Conservation (phyloP, 345 rosid genomes). For the Excoecaria cochinchinensis region DNA sequence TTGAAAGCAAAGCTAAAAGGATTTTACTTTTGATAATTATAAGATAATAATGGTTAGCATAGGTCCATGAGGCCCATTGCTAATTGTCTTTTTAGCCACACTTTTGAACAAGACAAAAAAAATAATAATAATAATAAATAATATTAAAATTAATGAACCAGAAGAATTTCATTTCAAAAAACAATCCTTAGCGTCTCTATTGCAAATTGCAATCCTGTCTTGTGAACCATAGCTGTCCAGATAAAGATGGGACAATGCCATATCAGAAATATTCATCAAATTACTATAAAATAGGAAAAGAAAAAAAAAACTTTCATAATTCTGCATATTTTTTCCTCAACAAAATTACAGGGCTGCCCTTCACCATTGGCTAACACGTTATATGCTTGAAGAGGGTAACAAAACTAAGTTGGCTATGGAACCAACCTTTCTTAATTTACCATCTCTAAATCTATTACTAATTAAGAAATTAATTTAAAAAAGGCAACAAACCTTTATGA, state of each 20-base stretch:
- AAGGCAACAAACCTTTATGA: constrained; percentile 5
- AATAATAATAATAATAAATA: neutral
- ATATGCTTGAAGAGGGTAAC: neutral
- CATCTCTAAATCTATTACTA: neutral
- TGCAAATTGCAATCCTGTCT: neutral
- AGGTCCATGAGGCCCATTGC: neutral
- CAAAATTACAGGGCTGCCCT: constrained; percentile 22
- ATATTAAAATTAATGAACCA: too few relatives aligned
- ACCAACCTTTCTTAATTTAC: neutral
- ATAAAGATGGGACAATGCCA: constrained; percentile 28
- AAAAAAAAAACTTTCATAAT: neutral
- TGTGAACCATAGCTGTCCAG: constrained; percentile 32
- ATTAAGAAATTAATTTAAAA: neutral
- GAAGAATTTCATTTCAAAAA: neutral
- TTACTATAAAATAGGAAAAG: neutral
- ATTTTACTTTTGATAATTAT: constrained; percentile 17
- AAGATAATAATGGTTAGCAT: constrained; percentile 10
- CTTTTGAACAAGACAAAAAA: constrained; percentile 1
- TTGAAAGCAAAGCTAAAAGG: neutral
- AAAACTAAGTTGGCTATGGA: neutral
- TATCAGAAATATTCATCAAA: neutral
- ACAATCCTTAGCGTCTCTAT: neutral
- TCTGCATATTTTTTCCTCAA: constrained; percentile 23
- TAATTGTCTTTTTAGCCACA: constrained; percentile 2
- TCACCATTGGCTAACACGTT: neutral